These are phyloP conservation scores for Nitzschia sp. DNA, from an alignment of 108 stramenopile genomes.

Conservation along the genomic window DNA sequence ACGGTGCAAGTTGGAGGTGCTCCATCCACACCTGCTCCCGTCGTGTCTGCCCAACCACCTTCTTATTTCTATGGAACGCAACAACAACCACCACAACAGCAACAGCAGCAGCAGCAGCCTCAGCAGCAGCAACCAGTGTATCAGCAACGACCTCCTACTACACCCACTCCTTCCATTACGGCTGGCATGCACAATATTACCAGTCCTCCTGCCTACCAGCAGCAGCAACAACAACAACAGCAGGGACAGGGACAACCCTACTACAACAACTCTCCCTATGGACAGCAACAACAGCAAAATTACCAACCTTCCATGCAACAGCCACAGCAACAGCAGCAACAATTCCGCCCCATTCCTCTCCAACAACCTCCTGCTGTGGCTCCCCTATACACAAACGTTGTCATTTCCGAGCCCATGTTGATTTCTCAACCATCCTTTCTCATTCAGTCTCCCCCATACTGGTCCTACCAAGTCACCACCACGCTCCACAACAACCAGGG, in stretches of 20 bases:
- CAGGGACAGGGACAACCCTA: too few relatives aligned
- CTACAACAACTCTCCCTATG: too few relatives aligned
- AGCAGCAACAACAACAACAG: too few relatives aligned
- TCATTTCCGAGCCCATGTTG: constrained; percentile 66
- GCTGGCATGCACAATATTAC: constrained; percentile 45
- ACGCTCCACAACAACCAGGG: constrained; percentile 36
- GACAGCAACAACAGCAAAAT: neutral
- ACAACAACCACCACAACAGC: constrained; percentile 34
- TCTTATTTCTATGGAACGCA: neutral
- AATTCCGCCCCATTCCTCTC: constrained; percentile 26
- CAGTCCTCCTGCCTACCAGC: neutral
- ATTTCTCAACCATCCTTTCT: constrained; percentile 60
- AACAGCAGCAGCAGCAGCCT: constrained; percentile 35
- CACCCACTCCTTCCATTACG: constrained; percentile 15
- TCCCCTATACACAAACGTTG: constrained; percentile 53
- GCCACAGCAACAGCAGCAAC: constrained; percentile 1
- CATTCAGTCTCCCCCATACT: constrained; percentile 59
- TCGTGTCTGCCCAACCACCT: too few relatives aligned
- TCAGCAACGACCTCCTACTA: constrained; percentile 3
- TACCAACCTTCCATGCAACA: neutral
- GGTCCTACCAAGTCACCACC: constrained; percentile 77
- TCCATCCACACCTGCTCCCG: too few relatives aligned
- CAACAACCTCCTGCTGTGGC: constrained; percentile 45
- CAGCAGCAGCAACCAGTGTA: constrained; percentile 19
- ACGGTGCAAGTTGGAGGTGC: too few relatives aligned